Base-by-base conservation (phyloP, 2,329 filamentous ascomycete genomes). In the Curvularia verruculosa region DNA sequence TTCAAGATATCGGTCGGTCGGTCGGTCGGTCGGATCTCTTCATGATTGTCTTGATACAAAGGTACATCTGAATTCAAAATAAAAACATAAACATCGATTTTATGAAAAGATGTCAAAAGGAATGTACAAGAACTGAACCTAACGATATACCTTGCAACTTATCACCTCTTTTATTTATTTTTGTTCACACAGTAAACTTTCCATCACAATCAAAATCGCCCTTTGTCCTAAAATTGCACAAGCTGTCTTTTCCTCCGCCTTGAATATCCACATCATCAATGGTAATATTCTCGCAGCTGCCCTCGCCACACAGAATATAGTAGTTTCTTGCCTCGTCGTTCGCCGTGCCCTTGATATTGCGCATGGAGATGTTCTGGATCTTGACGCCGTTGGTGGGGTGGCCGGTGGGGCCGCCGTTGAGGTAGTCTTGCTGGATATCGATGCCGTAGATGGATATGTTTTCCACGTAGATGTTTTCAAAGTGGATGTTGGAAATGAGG, bases 231-330 rank as follows among this genome's bases (percentile, higher is more conserved):
- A 68, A 69, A 48, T 72, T 73, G 44, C 70, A 72, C n/a, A 39
- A 34, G 53, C 67, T 70, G 23, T 54, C 54, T 4, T 58, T 78
- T 66, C 81, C 73, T 13, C 80, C 80, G 12, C 66, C 69, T 0
- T 55, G 63, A n/a, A 71, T 56, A 8, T 37, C 13, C 55, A 83
- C 78, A 39, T 74, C 75, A 4, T 71, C 75, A 79, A 83, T 85
- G 12, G 78, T 81, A 79, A 84, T 86, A 68, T 80, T 75, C 2
- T 74, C 77, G 67, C 82, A 84, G 53, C 77, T 77, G 24, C 78
- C 81, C 12, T 67, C 71, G 6, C 81, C 84, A 62, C 84, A 86
- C 10, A 85, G 79, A 48, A 86, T 82, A 58, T 82, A 83, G 56
- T 84, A 73, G 50, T 82, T 53, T 18, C 64, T 67, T 0, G 0